A percentile compares a stretch with the other conserved stretches of the same genome.
Conservation (phyloP, 257 asterid species). For the Pogostemon cablin region DNA sequence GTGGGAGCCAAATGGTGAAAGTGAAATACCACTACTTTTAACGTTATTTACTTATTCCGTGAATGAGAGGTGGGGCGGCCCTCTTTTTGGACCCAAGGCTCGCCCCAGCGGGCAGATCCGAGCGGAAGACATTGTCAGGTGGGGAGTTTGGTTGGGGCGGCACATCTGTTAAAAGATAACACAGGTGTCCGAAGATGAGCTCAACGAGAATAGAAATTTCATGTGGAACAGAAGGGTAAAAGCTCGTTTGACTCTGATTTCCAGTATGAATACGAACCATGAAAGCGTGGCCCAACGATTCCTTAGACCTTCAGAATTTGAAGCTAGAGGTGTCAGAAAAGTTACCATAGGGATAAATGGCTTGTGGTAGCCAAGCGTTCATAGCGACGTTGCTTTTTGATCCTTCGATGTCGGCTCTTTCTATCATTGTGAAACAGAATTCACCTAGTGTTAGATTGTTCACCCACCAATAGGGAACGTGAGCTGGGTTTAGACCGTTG, state of each 20-base stretch:
- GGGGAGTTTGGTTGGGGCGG: slow-evolving; percentile 66
- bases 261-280: slow-evolving; percentile 40
- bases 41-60: slow-evolving; percentile 83
- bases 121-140: slow-evolving; percentile 61
- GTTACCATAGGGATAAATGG: slow-evolving; percentile 33
- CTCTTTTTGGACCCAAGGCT: slow-evolving; percentile 69
- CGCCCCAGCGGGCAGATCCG: slow-evolving; percentile 51
- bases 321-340: slow-evolving; percentile 62
- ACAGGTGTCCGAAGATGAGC: slow-evolving; percentile 52
- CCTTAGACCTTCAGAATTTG: slow-evolving; percentile 58
- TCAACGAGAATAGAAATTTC: slow-evolving; percentile 44
- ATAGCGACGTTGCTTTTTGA: no score
- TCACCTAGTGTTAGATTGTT: no score
- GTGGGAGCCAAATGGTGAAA: slow-evolving; percentile 70
- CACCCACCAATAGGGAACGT: no score
- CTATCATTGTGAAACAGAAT: no score
- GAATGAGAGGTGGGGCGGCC: slow-evolving; percentile 75
- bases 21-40: slow-evolving; percentile 93
- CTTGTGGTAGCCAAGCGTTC: no score
- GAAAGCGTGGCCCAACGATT: slow-evolving; percentile 62
- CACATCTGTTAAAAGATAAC: slow-evolving; percentile 57
- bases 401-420: no score
- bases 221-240: slow-evolving; percentile 45
- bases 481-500: no score
- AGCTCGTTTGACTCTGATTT: slow-evolving; percentile 43